Percentiles rank a stretch among this genome's conserved stretches.
Evolutionary conservation across 257 asterid species (phyloP).

Genomic region (Nemophila menziesii): DNA sequence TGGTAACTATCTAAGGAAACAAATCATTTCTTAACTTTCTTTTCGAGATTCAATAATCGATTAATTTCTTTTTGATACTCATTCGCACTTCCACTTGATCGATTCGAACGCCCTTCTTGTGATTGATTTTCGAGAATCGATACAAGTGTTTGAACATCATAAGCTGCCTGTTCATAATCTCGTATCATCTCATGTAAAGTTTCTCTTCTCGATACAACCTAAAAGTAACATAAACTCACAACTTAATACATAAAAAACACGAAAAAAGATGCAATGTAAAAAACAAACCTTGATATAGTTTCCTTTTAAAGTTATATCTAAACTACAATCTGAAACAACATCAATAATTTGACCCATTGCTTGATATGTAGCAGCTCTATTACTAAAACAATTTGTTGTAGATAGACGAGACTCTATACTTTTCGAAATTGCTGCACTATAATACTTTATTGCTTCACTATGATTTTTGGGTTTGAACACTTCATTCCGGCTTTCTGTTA

Average conservation of each 20-base stretch:
- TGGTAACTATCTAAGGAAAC: slow-evolving; percentile 58
- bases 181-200: slow-evolving; percentile 82
- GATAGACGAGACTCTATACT: slow-evolving; percentile 72
- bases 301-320: slow-evolving; percentile 77
- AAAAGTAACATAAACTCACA: background rate
- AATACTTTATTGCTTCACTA: slow-evolving; percentile 74
- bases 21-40: slow-evolving; percentile 52
- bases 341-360: slow-evolving; percentile 64
- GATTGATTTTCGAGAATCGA: slow-evolving; percentile 55
- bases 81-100: slow-evolving; percentile 37
- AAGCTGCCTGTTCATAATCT: slow-evolving; percentile 66
- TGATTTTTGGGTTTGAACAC: slow-evolving; percentile 65
- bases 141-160: slow-evolving; percentile 56
- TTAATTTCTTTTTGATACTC: slow-evolving; percentile 55
- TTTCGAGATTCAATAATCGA: slow-evolving; percentile 51
- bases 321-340: slow-evolving; percentile 90
- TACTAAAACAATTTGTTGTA: slow-evolving; percentile 88
- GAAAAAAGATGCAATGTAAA: background rate
- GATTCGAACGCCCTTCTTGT: slow-evolving; percentile 29
- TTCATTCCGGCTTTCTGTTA: slow-evolving; percentile 80
- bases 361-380: slow-evolving; percentile 96
- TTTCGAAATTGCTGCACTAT: slow-evolving; percentile 67
- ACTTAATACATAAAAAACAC: background rate
- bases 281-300: slow-evolving; percentile 55
- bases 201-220: slow-evolving; percentile 94